phyloP scores from a whole-genome alignment of 129 eudicot species.

The Escallonia rubra region DNA sequence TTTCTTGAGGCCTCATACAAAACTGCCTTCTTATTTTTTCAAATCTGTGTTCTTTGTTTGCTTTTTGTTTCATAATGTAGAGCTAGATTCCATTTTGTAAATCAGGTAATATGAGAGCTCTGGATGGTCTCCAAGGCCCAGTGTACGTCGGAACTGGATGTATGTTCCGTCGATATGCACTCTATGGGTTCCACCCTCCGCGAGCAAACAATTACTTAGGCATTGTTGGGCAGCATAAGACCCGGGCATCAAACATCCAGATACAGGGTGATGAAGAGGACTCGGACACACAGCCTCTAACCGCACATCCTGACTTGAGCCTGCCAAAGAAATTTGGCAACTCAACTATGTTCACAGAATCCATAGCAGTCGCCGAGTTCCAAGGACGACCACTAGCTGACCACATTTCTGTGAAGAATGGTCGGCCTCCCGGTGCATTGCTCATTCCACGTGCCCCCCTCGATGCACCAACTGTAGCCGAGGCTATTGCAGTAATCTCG shows the following conservation, averaged over 20 bases:
- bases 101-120: constrained; percentile 87
- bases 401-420: constrained; percentile 70
- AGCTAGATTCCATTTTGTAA: not conserved
- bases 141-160: constrained; percentile 95
- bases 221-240: constrained; percentile 55
- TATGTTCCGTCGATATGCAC: constrained; percentile 82
- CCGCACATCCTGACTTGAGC: constrained; percentile 65
- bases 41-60: no score
- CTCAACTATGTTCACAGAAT: constrained; percentile 70
- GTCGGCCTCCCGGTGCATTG: constrained; percentile 90
- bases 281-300: constrained; percentile 31
- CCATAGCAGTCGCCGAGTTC: constrained; percentile 73
- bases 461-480: constrained; percentile 90
- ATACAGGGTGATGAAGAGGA: constrained; percentile 38
- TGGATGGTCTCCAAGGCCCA: constrained; percentile 94
- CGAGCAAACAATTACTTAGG: constrained; percentile 65
- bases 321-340: constrained; percentile 77
- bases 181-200: constrained; percentile 84
- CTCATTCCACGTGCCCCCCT: constrained; percentile 64
- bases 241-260: constrained; percentile 27
- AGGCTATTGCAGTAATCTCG: constrained; percentile 84
- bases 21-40: no score
- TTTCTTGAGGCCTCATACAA: no score
- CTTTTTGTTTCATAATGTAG: no score
- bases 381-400: constrained; percentile 96